Evolutionary conservation across 1,284 basidiomycete genomes (phyloP).

Genomic region (Coriolopsis trogii): DNA sequence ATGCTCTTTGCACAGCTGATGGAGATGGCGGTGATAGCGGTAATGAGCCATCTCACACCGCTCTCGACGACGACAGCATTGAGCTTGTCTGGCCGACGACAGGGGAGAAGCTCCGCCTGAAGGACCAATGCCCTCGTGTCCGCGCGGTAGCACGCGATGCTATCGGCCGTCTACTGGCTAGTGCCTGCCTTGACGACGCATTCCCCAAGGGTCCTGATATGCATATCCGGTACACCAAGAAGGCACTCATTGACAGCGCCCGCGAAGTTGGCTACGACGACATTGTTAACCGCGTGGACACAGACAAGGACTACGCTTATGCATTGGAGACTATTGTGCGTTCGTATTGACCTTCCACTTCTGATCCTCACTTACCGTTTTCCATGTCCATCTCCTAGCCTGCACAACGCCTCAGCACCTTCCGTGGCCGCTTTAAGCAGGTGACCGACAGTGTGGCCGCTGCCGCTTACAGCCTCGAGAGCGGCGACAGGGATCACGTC

Average conservation of each 20-base stretch:
- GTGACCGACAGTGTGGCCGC: neutral
- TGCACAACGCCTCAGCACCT: neutral
- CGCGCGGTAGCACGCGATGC: neutral
- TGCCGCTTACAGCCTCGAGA: neutral
- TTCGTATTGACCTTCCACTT: no score
- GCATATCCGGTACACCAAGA: neutral
- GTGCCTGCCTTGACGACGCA: neutral
- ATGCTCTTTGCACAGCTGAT: no score
- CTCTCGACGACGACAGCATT: neutral
- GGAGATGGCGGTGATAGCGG: no score
- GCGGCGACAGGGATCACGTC: neutral
- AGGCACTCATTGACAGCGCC: neutral
- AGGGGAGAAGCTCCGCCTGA: neutral
- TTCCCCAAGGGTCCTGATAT: neutral
- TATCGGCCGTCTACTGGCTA: neutral
- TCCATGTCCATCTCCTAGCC: neutral
- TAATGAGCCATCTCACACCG: no score
- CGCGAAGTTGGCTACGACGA: neutral
- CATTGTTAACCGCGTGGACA: neutral
- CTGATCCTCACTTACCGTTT: neutral
- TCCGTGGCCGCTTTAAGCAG: conserved; percentile 1
- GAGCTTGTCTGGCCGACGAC: neutral
- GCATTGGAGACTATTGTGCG: neutral
- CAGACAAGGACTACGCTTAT: neutral
- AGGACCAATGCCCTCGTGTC: neutral